These are phyloP conservation scores for Phaeosphaeria sp. DNA, from an alignment of 2,329 filamentous ascomycete genomes.

Conservation along the genomic window DNA sequence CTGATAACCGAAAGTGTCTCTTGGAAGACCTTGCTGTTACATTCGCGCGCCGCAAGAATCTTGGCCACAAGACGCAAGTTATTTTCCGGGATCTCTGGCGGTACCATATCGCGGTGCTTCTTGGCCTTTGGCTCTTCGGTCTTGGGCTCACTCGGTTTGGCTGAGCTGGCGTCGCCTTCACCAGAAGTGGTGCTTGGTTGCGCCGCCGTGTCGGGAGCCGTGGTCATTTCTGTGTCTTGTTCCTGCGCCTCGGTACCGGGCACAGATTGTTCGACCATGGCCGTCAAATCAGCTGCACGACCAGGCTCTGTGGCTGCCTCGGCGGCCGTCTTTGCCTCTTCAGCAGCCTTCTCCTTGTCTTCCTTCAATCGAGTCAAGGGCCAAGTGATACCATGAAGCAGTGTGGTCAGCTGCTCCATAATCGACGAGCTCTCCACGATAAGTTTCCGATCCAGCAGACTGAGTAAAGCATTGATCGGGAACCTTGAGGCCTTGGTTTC, in stretches of 20 bases:
- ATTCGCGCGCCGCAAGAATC: constrained; percentile 94
- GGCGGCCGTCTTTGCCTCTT: constrained; percentile 52
- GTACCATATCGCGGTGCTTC: constrained; percentile 71
- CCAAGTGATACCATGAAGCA: constrained; percentile 87
- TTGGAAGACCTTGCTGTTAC: constrained; percentile 96
- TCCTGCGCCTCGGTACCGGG: constrained; percentile 11
- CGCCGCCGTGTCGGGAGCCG: constrained; percentile 38
- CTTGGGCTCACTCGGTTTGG: constrained; percentile 47
- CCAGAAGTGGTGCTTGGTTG: constrained; percentile 31
- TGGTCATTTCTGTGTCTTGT: constrained; percentile 46
- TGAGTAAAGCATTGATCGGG: constrained; percentile 88
- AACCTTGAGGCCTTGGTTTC: constrained; percentile 85
- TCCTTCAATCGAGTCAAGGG: constrained; percentile 86
- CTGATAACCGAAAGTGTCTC: constrained; percentile 99
- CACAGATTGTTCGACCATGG: constrained; percentile 17
- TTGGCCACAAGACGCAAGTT: constrained; percentile 95
- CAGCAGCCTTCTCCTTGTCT: constrained; percentile 71
- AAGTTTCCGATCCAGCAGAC: constrained; percentile 87
- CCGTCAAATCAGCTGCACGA: constrained; percentile 25
- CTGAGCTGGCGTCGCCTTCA: constrained; percentile 26
- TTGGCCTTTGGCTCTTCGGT: constrained; percentile 48
- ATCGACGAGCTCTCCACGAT: constrained; percentile 97
- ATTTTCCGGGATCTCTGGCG: constrained; percentile 84
- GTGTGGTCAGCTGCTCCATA: constrained; percentile 89
- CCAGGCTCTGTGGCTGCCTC: constrained; percentile 25